Evolutionary conservation across 2,329 filamentous ascomycete species (phyloP).

Genomic region (Colletotrichum liaoningense): DNA sequence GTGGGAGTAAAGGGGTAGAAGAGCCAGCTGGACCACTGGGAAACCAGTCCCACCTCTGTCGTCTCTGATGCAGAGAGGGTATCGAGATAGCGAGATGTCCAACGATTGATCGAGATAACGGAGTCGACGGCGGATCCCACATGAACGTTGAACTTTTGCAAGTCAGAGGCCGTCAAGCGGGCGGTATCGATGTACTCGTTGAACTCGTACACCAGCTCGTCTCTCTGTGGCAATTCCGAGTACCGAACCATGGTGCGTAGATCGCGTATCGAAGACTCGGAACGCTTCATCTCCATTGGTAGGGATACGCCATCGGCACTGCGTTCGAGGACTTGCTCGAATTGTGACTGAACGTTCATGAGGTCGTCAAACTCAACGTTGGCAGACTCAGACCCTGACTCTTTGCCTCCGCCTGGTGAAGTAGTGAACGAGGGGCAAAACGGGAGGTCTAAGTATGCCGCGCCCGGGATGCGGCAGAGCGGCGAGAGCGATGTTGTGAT

Average conservation of each 20-base stretch:
- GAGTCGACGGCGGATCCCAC: constrained; percentile 80
- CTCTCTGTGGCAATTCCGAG: constrained; percentile 73
- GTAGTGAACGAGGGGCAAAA: constrained; percentile 64
- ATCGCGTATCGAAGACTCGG: constrained; percentile 80
- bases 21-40: constrained; percentile 54
- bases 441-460: constrained; percentile 69
- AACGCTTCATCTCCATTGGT: constrained; percentile 82
- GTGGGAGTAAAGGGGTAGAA: constrained; percentile 73
- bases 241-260: constrained; percentile 78
- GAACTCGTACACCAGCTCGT: constrained; percentile 81
- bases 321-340: constrained; percentile 80
- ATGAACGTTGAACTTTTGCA: constrained; percentile 81
- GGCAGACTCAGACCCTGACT: constrained; percentile 17
- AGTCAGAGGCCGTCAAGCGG: constrained; percentile 70
- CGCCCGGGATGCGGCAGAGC: constrained; percentile 76
- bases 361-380: constrained; percentile 78
- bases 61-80: constrained; percentile 58
- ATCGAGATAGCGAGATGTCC: constrained; percentile 78
- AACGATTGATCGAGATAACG: constrained; percentile 80
- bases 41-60: constrained; percentile 50
- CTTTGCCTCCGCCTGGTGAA: constrained; percentile 20
- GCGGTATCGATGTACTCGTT: constrained; percentile 80
- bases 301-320: constrained; percentile 74
- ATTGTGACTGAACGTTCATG: constrained; percentile 79
- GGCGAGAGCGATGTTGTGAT: constrained; percentile 73